A percentile compares a stretch with the other conserved stretches of the same genome.
Evolutionary conservation across 2,329 filamentous ascomycete genomes (phyloP).

Genomic region (Chaetomium globosum): DNA sequence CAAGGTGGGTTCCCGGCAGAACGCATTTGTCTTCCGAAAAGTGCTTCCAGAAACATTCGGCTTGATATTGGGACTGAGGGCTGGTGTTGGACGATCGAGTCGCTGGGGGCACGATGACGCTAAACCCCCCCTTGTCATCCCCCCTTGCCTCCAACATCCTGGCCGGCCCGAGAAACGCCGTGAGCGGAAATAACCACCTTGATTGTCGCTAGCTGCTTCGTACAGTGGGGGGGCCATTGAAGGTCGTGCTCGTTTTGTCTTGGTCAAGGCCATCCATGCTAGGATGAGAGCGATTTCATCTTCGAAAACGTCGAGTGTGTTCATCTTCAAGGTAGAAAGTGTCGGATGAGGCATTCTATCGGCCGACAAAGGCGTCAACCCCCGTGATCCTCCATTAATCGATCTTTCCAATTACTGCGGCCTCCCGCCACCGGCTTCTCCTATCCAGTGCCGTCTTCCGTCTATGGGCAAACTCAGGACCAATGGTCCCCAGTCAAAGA

Average conservation of each 20-base stretch:
- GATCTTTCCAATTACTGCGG: slow-evolving; percentile 1
- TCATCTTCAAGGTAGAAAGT: neutral
- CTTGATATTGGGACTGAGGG: neutral
- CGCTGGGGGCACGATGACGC: neutral
- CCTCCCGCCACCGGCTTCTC: neutral
- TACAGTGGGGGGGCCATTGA: slow-evolving; percentile 6
- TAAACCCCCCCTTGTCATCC: neutral
- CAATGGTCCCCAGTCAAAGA: neutral
- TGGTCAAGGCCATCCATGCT: neutral
- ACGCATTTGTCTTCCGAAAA: neutral
- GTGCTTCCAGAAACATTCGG: slow-evolving; percentile 9
- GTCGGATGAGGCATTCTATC: neutral
- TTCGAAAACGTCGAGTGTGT: neutral
- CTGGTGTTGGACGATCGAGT: neutral
- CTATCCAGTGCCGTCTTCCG: slow-evolving; percentile 13
- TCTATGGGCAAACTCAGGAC: slow-evolving; percentile 10
- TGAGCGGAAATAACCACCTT: slow-evolving; percentile 5
- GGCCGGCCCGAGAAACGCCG: slow-evolving; percentile 7
- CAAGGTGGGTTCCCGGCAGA: slow-evolving; percentile 4
- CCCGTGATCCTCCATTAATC: neutral
- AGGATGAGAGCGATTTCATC: neutral
- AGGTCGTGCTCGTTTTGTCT: neutral
- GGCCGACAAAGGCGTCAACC: neutral
- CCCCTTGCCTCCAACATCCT: slow-evolving; percentile 1
- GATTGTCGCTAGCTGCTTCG: neutral